Evolutionary conservation across 495 filamentous ascomycete species (phyloP), one percentile per base, ranked within the genome.

Genomic region (Lasiosphaeriaceae sp.): DNA sequence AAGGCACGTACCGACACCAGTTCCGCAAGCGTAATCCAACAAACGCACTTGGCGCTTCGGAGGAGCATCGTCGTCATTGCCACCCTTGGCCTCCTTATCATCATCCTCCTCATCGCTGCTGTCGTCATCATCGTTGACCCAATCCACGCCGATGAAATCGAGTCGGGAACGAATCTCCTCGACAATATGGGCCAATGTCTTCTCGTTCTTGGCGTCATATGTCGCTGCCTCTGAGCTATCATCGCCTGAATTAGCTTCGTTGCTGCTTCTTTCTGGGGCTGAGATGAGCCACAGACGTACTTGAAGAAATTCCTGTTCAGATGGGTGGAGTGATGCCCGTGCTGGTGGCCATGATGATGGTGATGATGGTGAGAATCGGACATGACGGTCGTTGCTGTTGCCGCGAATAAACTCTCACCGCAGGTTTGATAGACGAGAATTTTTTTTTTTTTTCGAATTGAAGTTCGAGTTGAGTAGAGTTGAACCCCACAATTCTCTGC

Each of bases 21-120:
- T 83, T 3, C 89, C 89, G 56, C 86, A 90, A 46, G 89, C 89
- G 70, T 90, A 92, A 59, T 92, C 89, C 11, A 92, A 72, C 49
- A 90, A 63, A 31, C 78, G 76, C 44, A 88, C 72, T 24, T 79
- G 70, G 54, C 76, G 74, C 44, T 61, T 70, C n/a, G 72, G 64
- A 11, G 67, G 64, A 17, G 56, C 64, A 34, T 50, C 59, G 1
- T 60, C 52, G 11, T 68, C 54, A 8, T 55, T 57, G 8, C 57
- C 63, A 16, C 57, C 63, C 23, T 77, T 78, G 19, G 48, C 59
- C 2, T 62, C 51, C 16, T 68, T 54, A 9, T 52, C 57, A 9
- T 59, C 58, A 9, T 58, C 62, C 11, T 64, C 63, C 12, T 59
- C 63, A 26, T 77, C 79, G 21, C 56, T 62, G 1, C 60, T 55